Conservation (phyloP, 768 basidiomycete genomes). For the Boletales sp. region DNA sequence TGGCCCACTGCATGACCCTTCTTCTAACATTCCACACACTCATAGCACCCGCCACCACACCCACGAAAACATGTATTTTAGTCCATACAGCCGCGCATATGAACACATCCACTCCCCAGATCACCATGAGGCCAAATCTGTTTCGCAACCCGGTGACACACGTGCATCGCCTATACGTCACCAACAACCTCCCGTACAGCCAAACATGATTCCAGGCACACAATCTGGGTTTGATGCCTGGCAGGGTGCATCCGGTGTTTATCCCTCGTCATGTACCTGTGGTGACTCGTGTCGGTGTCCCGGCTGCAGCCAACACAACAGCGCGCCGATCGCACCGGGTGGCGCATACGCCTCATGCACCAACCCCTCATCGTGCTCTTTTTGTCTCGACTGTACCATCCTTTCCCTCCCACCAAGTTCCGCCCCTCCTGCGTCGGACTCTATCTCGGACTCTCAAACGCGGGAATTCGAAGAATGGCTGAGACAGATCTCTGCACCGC, state of each 20-base stretch:
- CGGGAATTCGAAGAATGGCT: conserved; percentile 64
- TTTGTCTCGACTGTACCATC: conserved; percentile 65
- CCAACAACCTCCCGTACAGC: conserved; percentile 19
- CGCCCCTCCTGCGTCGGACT: conserved; percentile 38
- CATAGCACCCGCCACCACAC: conserved; percentile 43
- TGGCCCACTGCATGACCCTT: conserved; percentile 47
- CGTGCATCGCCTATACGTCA: conserved; percentile 21
- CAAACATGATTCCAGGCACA: conserved; percentile 26
- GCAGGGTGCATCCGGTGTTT: conserved; percentile 22
- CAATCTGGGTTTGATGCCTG: conserved; percentile 23
- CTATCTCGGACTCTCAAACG: conserved; percentile 41
- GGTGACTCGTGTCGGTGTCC: conserved; percentile 62
- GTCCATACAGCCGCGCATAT: conserved; percentile 68
- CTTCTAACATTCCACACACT: conserved; percentile 40
- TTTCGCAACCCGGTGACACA: conserved; percentile 11
- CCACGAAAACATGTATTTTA: conserved; percentile 51
- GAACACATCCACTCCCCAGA: conserved; percentile 44
- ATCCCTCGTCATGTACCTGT: conserved; percentile 56
- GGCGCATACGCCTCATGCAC: conserved; percentile 35
- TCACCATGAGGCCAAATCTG: conserved; percentile 25
- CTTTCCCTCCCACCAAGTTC: conserved; percentile 44
- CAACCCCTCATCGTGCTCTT: conserved; percentile 37
- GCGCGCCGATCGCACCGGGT: conserved; percentile 34
- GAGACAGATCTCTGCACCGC: conserved; percentile 39
- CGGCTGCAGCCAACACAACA: conserved; percentile 58